These are phyloP conservation scores for Omphalotus guepiniiformis DNA, from an alignment of 768 basidiomycete species.

Conservation along the genomic window DNA sequence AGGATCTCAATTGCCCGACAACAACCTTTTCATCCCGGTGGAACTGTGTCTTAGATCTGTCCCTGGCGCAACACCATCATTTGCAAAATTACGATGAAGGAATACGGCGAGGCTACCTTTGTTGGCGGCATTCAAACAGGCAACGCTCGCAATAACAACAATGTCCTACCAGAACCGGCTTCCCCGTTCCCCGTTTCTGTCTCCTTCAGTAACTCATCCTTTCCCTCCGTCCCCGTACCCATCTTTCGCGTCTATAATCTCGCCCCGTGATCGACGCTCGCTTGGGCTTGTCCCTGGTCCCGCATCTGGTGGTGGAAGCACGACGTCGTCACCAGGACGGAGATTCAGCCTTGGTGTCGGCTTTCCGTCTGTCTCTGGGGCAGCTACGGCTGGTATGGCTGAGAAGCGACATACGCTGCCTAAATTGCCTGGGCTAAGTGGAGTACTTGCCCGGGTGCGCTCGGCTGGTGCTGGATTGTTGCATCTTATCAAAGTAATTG, in stretches of 20 bases:
- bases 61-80: conserved; percentile 20
- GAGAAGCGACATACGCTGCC: conserved; percentile 7
- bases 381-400: conserved; percentile 4
- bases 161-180: conserved; percentile 66
- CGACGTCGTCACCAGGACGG: background rate
- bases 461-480: conserved; percentile 1
- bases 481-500: background rate
- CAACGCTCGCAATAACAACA: conserved; percentile 17
- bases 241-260: conserved; percentile 6
- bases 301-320: background rate
- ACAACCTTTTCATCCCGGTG: conserved; percentile 77
- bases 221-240: conserved; percentile 7
- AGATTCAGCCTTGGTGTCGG: background rate
- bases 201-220: conserved; percentile 11
- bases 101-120: conserved; percentile 12
- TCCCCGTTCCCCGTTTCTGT: conserved; percentile 67
- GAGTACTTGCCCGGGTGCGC: conserved; percentile 1
- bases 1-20: conserved; percentile 54
- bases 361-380: background rate
- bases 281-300: conserved; percentile 5
- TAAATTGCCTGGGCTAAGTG: background rate
- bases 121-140: conserved; percentile 18
- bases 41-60: conserved; percentile 88
- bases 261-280: conserved; percentile 21
- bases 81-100: background rate